These are phyloP conservation scores for Claviceps spartinae DNA, from an alignment of 2,329 filamentous ascomycete genomes.

Conservation along the genomic window DNA sequence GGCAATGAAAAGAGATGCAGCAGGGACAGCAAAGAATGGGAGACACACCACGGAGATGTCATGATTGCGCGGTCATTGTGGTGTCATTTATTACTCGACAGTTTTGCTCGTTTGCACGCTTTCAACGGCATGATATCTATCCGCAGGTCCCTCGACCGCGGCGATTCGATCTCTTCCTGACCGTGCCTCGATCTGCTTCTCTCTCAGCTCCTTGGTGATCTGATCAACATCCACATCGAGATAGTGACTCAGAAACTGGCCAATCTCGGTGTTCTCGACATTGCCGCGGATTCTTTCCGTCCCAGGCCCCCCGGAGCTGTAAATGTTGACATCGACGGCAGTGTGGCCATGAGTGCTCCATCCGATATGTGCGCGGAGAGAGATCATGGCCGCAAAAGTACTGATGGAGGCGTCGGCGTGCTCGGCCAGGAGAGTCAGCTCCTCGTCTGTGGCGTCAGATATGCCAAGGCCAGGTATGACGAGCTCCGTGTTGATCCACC, in stretches of 20 bases:
- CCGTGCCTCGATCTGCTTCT: constrained; percentile 35
- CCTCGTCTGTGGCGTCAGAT: constrained; percentile 53
- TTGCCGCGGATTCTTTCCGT: constrained; percentile 62
- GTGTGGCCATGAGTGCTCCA: constrained; percentile 93
- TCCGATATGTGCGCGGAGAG: constrained; percentile 73
- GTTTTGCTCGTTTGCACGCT: too few relatives aligned
- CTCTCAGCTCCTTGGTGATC: constrained; percentile 61
- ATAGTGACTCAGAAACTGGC: constrained; percentile 66
- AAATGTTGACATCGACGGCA: constrained; percentile 93
- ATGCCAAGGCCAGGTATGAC: constrained; percentile 64
- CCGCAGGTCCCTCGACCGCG: background rate
- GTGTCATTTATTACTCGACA: too few relatives aligned
- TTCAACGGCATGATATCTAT: constrained; percentile 1
- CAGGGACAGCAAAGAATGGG: too few relatives aligned
- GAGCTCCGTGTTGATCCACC: constrained; percentile 56
- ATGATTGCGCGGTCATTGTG: too few relatives aligned
- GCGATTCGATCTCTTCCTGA: background rate
- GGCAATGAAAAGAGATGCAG: too few relatives aligned
- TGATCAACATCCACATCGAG: constrained; percentile 65
- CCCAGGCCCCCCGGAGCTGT: constrained; percentile 57
- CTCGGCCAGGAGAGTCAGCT: constrained; percentile 53
- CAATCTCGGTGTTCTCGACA: constrained; percentile 89
- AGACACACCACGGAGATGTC: too few relatives aligned
- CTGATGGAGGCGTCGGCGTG: constrained; percentile 39
- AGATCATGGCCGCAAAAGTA: constrained; percentile 73